Evolutionary conservation across 2,329 filamentous ascomycete genomes (phyloP), one percentile per base, ranked within the genome.

Genomic region (Cladosporium colombiae): DNA sequence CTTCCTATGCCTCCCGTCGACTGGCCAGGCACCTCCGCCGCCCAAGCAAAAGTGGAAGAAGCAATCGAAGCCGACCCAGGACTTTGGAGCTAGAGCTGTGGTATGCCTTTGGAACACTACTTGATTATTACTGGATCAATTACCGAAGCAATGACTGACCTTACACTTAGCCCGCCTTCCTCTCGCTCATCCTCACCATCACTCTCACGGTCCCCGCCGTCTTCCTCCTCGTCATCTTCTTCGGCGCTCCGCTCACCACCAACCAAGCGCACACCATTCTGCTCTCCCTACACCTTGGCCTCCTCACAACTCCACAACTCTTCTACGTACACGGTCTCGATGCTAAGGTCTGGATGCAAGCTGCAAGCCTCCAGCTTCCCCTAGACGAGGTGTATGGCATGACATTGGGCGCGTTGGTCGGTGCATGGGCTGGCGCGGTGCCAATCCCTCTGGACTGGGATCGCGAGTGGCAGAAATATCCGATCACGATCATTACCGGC

Each of bases 391-490:
- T 91, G 0, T 95, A 92, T 79, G 94, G 93, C 2, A 92, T 88
- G 1, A 84, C 92, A 11, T 78, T 93, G n/a, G 95, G 95, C 5
- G 88, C 88, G 0, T 81, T 90, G 29, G 73, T 94, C 1, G 95
- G 95, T 6, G 92, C 92, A 49, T 98, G 95, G 95, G 81, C 97
- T 50, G 95, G 95, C 3, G 95, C 95, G 8, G 88, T 98, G 62
- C 95, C 96, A 0, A 98, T 99, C 72, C 95, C 95, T 1, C 82
- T 99, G 70, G 95, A 99, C 77, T 98, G 94, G 94, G 95, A 99
- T 77, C 88, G 95, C n/a, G 93, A 96, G 72, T 99, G 95, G 95
- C 95, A 99, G 85, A 91, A 90, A 78, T 99, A 94, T 91, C 95
- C 95, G 0, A 89, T 98, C 57, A 99, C 95, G 0, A 91, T 99